Percentiles rank a stretch among this genome's conserved stretches.
These are phyloP conservation scores for Chlorella sorokiniana DNA, from an alignment of 139 green algal species.

Conservation along the genomic window DNA sequence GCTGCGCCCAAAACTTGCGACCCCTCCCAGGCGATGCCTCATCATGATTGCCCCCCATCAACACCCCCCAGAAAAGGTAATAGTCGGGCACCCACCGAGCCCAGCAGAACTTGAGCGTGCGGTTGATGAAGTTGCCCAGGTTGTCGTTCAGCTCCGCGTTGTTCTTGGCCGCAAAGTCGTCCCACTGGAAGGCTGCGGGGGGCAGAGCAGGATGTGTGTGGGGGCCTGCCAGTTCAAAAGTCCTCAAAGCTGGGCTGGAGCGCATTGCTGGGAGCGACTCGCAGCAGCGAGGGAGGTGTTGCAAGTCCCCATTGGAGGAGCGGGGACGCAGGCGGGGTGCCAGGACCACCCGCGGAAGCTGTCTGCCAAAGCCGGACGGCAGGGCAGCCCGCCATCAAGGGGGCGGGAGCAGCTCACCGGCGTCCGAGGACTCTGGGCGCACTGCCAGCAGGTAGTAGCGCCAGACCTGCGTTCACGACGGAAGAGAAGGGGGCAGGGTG, in stretches of 20 bases:
- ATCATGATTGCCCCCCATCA: neutral
- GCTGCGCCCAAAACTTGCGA: too few relatives aligned
- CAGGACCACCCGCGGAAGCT: too few relatives aligned
- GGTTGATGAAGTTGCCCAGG: slow-evolving; percentile 89
- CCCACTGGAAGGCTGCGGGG: slow-evolving; percentile 89
- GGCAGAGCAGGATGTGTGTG: neutral
- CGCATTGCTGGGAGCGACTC: too few relatives aligned
- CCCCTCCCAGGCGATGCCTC: neutral
- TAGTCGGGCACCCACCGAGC: slow-evolving; percentile 12
- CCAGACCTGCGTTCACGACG: slow-evolving; percentile 95
- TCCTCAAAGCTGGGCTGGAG: too few relatives aligned
- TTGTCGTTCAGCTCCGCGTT: slow-evolving; percentile 97
- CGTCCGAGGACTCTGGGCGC: slow-evolving; percentile 73
- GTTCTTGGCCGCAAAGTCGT: slow-evolving; percentile 86
- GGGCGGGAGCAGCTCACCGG: too few relatives aligned
- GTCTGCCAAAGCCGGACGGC: too few relatives aligned
- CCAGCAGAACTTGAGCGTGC: slow-evolving; percentile 82
- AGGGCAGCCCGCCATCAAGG: too few relatives aligned
- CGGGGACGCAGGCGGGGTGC: too few relatives aligned
- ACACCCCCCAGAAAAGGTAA: neutral
- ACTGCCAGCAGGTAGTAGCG: slow-evolving; percentile 95
- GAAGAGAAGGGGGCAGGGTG: too few relatives aligned
- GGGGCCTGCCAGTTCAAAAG: neutral
- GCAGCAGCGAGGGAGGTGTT: too few relatives aligned
- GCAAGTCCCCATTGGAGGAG: too few relatives aligned